A percentile compares a stretch with the other conserved stretches of the same genome.
Conservation (phyloP, 2,329 filamentous ascomycete species). For the Fusarium sororula region DNA sequence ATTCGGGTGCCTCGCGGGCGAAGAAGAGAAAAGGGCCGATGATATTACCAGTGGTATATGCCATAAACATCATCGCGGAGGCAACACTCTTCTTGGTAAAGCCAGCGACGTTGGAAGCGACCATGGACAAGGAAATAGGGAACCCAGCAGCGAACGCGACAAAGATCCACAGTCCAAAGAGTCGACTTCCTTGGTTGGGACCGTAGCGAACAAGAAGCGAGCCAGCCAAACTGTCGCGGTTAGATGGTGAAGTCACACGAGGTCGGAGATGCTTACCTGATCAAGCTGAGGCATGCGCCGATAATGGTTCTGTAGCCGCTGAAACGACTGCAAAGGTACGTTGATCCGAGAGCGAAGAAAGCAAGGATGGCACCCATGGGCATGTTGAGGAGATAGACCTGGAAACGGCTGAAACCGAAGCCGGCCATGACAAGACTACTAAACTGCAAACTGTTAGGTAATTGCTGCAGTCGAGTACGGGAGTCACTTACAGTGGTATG, state of each 20-base stretch:
- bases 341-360: constrained; percentile 29
- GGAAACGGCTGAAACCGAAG: constrained; percentile 31
- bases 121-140: constrained; percentile 29
- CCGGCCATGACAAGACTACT: constrained; percentile 39
- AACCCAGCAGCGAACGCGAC: constrained; percentile 35
- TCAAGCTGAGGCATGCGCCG: constrained; percentile 22
- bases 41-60: constrained; percentile 33
- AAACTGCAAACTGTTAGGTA: neutral
- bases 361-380: constrained; percentile 34
- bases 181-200: constrained; percentile 22
- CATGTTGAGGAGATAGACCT: constrained; percentile 38
- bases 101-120: constrained; percentile 36
- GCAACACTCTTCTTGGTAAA: constrained; percentile 39
- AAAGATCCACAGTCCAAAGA: constrained; percentile 31
- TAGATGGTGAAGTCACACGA: neutral
- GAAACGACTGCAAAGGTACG: constrained; percentile 31
- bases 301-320: constrained; percentile 30
- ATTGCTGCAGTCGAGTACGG: accelerated
- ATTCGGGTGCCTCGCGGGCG: constrained; percentile 24
- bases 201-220: constrained; percentile 33
- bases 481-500: constrained; percentile 26
- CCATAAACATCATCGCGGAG: constrained; percentile 38
- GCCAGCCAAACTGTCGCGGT: constrained; percentile 12
- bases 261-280: constrained; percentile 15
- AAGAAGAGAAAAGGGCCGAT: constrained; percentile 39